Evolutionary conservation across 805 yeast species (phyloP).

Genomic region (Starmerella khaoyaiensis): DNA sequence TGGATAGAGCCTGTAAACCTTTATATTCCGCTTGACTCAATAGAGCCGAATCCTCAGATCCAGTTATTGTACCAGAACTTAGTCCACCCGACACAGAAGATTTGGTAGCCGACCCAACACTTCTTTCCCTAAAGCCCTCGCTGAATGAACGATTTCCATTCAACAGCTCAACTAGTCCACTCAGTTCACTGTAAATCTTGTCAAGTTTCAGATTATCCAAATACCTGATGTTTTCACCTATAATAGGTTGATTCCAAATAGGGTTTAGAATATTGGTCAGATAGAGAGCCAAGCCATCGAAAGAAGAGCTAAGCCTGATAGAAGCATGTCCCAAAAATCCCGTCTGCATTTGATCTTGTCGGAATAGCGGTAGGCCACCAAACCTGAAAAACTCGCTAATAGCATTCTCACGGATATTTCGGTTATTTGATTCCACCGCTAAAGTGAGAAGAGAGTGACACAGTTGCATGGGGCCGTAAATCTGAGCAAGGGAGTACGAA

Average conservation of each 20-base stretch:
- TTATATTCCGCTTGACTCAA: slow-evolving; percentile 71
- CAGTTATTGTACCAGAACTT: slow-evolving; percentile 17
- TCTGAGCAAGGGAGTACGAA: slow-evolving; percentile 49
- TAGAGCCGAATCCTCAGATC: slow-evolving; percentile 19
- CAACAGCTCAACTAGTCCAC: slow-evolving; percentile 29
- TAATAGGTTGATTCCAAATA: slow-evolving; percentile 64
- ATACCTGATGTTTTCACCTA: slow-evolving; percentile 27
- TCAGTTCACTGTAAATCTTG: slow-evolving; percentile 24
- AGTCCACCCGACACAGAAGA: slow-evolving; percentile 1
- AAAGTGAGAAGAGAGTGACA: slow-evolving; percentile 79
- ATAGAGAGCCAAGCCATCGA: slow-evolving; percentile 73
- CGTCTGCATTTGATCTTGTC: slow-evolving; percentile 16
- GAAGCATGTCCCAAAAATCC: slow-evolving; percentile 15
- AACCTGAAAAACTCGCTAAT: slow-evolving; percentile 20
- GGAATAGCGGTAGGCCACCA: slow-evolving; percentile 23
- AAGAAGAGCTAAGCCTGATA: slow-evolving; percentile 81
- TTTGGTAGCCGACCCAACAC: not conserved
- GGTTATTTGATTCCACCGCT: slow-evolving; percentile 48
- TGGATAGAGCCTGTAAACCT: slow-evolving; percentile 66
- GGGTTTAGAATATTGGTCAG: slow-evolving; percentile 67
- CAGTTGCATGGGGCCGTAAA: slow-evolving; percentile 79
- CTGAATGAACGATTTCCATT: slow-evolving; percentile 35
- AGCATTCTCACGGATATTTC: slow-evolving; percentile 31
- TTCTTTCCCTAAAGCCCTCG: slow-evolving; percentile 30
- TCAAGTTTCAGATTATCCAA: slow-evolving; percentile 19